Evolutionary conservation across 768 basidiomycete genomes (phyloP).

Genomic region (Leccinum variicolor): DNA sequence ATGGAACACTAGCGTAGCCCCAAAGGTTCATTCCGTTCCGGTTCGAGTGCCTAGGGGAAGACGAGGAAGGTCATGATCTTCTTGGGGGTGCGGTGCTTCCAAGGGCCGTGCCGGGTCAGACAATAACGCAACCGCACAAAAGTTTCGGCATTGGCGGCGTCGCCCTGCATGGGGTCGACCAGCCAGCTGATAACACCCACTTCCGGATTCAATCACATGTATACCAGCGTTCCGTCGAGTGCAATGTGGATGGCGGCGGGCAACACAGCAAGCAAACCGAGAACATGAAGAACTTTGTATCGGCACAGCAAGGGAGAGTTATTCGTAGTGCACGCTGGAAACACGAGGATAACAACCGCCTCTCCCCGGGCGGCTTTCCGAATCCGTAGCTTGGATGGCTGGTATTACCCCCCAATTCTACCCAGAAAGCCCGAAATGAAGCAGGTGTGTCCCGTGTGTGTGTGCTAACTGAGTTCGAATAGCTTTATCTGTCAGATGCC

Average conservation of each 20-base stretch:
- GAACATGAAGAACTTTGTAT: conserved; percentile 10
- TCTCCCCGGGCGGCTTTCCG: conserved; percentile 12
- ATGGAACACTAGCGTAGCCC: not conserved
- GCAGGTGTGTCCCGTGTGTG: not conserved
- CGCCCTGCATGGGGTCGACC: not conserved
- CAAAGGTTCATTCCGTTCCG: not conserved
- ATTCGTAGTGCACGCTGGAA: conserved; percentile 13
- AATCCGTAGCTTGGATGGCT: not conserved
- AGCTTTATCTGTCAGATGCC: conserved; percentile 12
- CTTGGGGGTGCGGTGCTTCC: not conserved
- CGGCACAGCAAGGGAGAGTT: conserved; percentile 9
- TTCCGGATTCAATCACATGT: not conserved
- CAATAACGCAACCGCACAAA: not conserved
- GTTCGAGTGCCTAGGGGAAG: not conserved
- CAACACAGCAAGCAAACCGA: conserved; percentile 6
- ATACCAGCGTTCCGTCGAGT: not conserved
- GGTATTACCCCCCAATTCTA: conserved; percentile 11
- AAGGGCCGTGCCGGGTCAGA: not conserved
- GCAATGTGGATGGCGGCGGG: not conserved
- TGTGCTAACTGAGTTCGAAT: conserved; percentile 20
- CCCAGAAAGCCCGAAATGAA: conserved; percentile 30
- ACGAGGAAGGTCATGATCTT: not conserved
- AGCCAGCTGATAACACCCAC: not conserved
- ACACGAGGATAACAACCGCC: conserved; percentile 26
- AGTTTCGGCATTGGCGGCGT: not conserved